Percentiles rank a stretch among this genome's conserved stretches.
Evolutionary conservation across 495 filamentous ascomycete genomes (phyloP).

Genomic region (Penicillium diatomitis): DNA sequence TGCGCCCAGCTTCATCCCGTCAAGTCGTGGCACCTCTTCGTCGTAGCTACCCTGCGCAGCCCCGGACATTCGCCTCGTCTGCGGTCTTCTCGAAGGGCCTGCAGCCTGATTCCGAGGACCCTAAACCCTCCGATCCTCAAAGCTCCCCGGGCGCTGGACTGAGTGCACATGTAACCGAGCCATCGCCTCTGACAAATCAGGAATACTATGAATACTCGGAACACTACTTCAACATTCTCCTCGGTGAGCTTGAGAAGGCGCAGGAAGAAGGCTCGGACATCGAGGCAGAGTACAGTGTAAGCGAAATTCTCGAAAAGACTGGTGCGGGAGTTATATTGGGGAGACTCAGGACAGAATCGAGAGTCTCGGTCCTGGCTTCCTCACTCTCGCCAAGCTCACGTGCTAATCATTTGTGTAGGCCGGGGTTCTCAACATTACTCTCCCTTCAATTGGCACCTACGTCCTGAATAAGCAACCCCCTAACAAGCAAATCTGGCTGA

Average conservation of each 20-base stretch:
- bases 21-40: not conserved
- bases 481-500: slow-evolving; percentile 96
- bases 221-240: slow-evolving; percentile 39
- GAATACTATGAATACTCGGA: slow-evolving; percentile 44
- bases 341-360: too few species aligned
- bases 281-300: slow-evolving; percentile 50
- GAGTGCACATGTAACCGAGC: slow-evolving; percentile 29
- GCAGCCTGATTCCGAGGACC: slow-evolving; percentile 32
- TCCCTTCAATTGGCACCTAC: slow-evolving; percentile 62
- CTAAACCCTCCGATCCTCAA: slow-evolving; percentile 30
- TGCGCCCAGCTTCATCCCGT: slow-evolving; percentile 5
- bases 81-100: slow-evolving; percentile 29
- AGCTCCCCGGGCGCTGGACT: slow-evolving; percentile 23
- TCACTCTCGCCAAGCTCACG: not conserved
- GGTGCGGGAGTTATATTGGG: too few species aligned
- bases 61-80: slow-evolving; percentile 22
- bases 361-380: too few species aligned
- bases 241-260: slow-evolving; percentile 34
- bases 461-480: slow-evolving; percentile 97
- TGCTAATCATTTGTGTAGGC: slow-evolving; percentile 38
- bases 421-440: slow-evolving; percentile 71
- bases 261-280: slow-evolving; percentile 40
- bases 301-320: slow-evolving; percentile 6
- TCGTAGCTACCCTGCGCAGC: slow-evolving; percentile 1
- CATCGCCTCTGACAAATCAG: slow-evolving; percentile 28